Evolutionary conservation across 768 basidiomycete genomes (phyloP).

Genomic region (Leucosporidium yakuticum): DNA sequence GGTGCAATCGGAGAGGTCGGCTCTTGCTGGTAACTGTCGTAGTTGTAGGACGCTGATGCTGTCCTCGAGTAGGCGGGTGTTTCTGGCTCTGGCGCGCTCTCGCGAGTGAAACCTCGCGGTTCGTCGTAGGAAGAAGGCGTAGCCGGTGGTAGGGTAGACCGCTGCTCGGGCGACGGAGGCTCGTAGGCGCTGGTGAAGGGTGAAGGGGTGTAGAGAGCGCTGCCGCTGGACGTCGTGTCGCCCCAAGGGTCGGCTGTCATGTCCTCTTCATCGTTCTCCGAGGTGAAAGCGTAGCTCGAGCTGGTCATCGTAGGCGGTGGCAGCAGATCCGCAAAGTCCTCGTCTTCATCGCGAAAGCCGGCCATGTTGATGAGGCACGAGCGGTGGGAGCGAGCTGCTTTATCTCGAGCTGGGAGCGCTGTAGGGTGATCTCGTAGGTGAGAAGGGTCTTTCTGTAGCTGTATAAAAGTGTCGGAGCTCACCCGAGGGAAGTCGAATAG

Average conservation of each 20-base stretch:
- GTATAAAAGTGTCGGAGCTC: too few relatives aligned
- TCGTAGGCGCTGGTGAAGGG: neutral
- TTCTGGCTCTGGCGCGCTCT: constrained; percentile 24
- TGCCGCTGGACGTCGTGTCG: constrained; percentile 16
- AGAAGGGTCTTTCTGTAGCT: too few relatives aligned
- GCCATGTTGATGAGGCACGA: neutral
- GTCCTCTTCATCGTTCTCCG: constrained; percentile 14
- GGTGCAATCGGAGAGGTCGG: neutral
- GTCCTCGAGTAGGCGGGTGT: neutral
- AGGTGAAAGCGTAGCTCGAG: neutral
- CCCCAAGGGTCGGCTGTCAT: constrained; percentile 27
- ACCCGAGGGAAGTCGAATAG: too few relatives aligned
- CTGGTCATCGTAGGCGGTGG: neutral
- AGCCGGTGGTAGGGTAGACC: neutral
- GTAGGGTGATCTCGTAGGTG: too few relatives aligned
- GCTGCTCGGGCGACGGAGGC: neutral
- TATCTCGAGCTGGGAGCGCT: too few relatives aligned
- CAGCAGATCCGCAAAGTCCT: constrained; percentile 23
- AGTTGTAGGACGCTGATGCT: neutral
- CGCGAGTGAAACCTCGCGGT: neutral
- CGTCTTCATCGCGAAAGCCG: constrained; percentile 21
- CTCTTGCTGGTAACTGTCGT: neutral
- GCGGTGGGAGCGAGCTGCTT: too few relatives aligned
- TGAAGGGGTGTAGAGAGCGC: neutral
- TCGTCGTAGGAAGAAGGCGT: neutral